Percentiles rank a stretch among this genome's conserved stretches.
phyloP scores from a whole-genome alignment of 352 stramenopile genomes.

The Globisporangium abappressorium region DNA sequence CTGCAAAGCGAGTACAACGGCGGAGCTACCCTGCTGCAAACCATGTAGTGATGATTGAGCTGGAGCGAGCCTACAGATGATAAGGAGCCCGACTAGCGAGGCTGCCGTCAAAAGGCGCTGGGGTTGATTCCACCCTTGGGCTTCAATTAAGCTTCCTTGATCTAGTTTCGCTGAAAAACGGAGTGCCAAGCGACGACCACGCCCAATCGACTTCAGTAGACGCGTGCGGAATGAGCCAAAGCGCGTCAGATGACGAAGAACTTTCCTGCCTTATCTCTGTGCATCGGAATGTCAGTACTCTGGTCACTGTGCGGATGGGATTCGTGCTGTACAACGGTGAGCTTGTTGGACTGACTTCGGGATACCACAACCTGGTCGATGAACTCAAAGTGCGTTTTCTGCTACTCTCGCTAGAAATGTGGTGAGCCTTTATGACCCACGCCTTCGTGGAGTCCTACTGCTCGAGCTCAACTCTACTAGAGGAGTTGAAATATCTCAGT shows the following conservation, averaged over 20 bases:
- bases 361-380: no score
- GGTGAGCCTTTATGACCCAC: not conserved
- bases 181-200: not conserved
- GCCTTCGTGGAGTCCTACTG: not conserved
- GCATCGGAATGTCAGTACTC: no score
- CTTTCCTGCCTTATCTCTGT: not conserved
- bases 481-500: not conserved
- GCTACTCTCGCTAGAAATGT: not conserved
- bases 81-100: not conserved
- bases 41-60: not conserved
- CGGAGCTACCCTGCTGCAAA: no score
- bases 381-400: no score
- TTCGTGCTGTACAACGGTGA: not conserved
- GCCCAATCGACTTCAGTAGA: not conserved
- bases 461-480: no score
- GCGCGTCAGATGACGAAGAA: not conserved
- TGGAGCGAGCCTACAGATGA: not conserved
- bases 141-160: slow-evolving; percentile 5
- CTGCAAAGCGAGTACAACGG: not conserved
- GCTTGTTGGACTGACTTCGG: not conserved
- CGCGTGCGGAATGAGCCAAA: not conserved
- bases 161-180: not conserved
- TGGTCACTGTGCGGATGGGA: not conserved
- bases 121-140: not conserved
- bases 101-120: no score